These are phyloP conservation scores for Fusarium piperis DNA, from an alignment of 2,329 filamentous ascomycete genomes.

Conservation along the genomic window DNA sequence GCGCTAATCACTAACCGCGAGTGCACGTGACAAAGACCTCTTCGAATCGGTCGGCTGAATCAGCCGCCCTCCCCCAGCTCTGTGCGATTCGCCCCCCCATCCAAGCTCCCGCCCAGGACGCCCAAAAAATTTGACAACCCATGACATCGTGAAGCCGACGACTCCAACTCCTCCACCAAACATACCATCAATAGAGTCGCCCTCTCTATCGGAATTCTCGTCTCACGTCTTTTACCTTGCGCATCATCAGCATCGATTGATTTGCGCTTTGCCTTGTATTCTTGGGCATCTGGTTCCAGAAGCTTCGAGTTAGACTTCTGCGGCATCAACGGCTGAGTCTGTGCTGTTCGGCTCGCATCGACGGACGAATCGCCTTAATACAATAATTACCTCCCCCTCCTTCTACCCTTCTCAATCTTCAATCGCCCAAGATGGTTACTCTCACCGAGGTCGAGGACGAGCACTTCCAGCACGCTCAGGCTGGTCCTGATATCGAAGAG, in stretches of 20 bases:
- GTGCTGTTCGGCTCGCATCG: not conserved
- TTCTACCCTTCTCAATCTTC: not conserved
- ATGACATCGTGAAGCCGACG: constrained; percentile 41
- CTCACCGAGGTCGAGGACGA: constrained; percentile 97
- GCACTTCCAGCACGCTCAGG: constrained; percentile 81
- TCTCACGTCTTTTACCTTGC: not conserved
- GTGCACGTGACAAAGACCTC: constrained; percentile 36
- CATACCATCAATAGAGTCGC: constrained; percentile 30
- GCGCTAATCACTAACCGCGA: not conserved
- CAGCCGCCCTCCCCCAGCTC: constrained; percentile 3
- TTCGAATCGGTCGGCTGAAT: constrained; percentile 41
- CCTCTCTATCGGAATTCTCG: constrained; percentile 17
- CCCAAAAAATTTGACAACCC: constrained; percentile 44
- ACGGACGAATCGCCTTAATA: constrained; percentile 9
- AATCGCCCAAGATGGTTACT: constrained; percentile 80
- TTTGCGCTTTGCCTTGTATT: not conserved
- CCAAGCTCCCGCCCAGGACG: constrained; percentile 7
- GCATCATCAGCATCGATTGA: not conserved
- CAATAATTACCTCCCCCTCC: constrained; percentile 10
- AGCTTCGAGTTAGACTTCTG: constrained; percentile 3
- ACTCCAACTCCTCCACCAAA: constrained; percentile 37
- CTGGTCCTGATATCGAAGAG: constrained; percentile 81
- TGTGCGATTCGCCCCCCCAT: not conserved
- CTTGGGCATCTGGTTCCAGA: not conserved
- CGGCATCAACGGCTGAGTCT: not conserved